Base-by-base conservation (phyloP, 768 basidiomycete species). In the Cyathus striatus region DNA sequence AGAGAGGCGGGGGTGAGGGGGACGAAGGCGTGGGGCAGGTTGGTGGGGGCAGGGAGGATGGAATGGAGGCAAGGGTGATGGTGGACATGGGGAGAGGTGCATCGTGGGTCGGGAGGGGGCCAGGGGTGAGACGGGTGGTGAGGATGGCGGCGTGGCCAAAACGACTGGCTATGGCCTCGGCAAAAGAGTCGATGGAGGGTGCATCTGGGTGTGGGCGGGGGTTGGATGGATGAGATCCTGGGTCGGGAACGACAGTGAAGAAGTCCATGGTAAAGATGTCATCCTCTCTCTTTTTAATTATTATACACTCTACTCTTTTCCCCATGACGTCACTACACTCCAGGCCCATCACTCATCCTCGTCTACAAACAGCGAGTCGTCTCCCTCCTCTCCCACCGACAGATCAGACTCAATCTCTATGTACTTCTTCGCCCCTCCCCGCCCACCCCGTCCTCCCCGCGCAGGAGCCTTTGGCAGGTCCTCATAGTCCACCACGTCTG, bases 361-460 rank as follows among this genome's bases (percentile, higher is more conserved):
- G 43, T 72, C 68, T 7, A 59, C 59, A 53, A 78, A 78, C 68
- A 76, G 63, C 21, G 72, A 72, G 32, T 61, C 69, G 33, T 71
- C 68, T n/a, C 51, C 64, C 3, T 62, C 70, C 22, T 58, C 67
- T 4, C 68, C 73, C 12, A 70, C 70, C n/a, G n/a, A n/a, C n/a
- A n/a, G n/a, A 3, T 72, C 74, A 35, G 58, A 58, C n/a, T n/a
- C n/a, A 33, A 83, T 66, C 50, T 84, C 83, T 9, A 85, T 66
- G 60, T 81, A 86, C 49, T 80, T 79, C 70, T 79, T 81, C 41
- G 69, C 54, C 33, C 67, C 64, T 6, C 63, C 68, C 43, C 72
- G 58, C 9, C 72, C 73, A n/a, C 75, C 67, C 20, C 81, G 73
- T 41, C 66, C 66, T 10, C 75, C 69, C 18, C 73, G 74, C 22